Conservation (phyloP, 352 stramenopile species). For the Phytophthora uliginosa region DNA sequence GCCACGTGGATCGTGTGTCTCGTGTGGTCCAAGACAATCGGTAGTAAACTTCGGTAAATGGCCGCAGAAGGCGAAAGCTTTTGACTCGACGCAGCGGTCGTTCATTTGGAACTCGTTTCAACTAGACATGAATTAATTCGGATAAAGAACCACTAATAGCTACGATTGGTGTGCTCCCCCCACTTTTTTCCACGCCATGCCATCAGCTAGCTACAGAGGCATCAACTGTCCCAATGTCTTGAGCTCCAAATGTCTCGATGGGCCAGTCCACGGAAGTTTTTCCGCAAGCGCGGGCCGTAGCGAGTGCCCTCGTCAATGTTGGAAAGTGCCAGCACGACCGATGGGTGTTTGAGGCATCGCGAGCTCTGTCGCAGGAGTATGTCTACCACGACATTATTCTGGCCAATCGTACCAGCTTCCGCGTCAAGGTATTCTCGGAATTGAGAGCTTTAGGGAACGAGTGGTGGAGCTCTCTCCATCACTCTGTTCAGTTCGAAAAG, state of each 20-base stretch:
- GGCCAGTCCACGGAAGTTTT: no score
- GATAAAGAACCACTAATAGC: background rate
- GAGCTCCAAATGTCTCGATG: background rate
- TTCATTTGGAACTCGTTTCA: background rate
- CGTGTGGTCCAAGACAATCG: slow-evolving; percentile 13
- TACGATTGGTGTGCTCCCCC: background rate
- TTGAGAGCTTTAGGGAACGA: no score
- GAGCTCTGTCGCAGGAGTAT: no score
- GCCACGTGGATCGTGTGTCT: background rate
- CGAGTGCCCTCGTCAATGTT: background rate
- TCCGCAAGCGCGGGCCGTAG: background rate
- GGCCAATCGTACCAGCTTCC: no score
- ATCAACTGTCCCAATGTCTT: background rate
- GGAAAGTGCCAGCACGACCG: no score
- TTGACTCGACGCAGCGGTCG: background rate
- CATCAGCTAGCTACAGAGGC: background rate
- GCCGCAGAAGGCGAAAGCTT: slow-evolving; percentile 3
- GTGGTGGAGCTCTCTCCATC: no score
- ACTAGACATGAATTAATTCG: background rate
- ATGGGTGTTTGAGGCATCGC: no score
- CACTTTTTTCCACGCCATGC: slow-evolving; percentile 6
- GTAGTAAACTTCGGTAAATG: background rate
- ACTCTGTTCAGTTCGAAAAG: no score
- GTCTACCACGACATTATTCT: no score
- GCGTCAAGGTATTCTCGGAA: no score